phyloP scores from a whole-genome alignment of 2,329 filamentous ascomycete species.

The Capronia americana region DNA sequence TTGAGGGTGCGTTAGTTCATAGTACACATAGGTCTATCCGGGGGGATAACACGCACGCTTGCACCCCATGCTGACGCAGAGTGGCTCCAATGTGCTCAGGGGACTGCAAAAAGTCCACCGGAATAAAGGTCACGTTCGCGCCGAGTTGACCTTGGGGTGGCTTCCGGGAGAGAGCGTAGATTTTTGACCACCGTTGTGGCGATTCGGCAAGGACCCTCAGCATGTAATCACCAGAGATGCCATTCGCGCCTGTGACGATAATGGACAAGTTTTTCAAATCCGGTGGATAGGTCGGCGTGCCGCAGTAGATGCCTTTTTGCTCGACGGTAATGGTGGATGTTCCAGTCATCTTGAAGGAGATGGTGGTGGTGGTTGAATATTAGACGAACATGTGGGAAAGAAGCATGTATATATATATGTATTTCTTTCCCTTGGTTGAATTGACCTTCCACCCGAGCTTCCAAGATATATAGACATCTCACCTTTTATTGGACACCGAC shows the following conservation, averaged over 20 bases:
- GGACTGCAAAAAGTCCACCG: constrained; percentile 45
- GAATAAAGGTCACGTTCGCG: constrained; percentile 50
- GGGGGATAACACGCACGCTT: constrained; percentile 30
- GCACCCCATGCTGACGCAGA: constrained; percentile 37
- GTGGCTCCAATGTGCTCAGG: constrained; percentile 38
- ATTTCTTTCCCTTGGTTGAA: too few species aligned
- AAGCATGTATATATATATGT: too few species aligned
- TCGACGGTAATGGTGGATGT: constrained; percentile 14
- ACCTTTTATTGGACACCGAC: too few species aligned
- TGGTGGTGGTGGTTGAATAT: too few species aligned
- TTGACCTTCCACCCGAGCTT: too few species aligned
- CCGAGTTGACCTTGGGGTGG: constrained; percentile 50
- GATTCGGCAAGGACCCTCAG: constrained; percentile 55
- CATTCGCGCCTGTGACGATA: constrained; percentile 61
- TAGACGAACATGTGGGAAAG: too few species aligned
- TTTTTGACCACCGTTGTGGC: constrained; percentile 56
- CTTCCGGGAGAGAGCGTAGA: constrained; percentile 57
- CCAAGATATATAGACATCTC: too few species aligned
- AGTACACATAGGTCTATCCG: too few species aligned
- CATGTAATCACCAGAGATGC: constrained; percentile 60
- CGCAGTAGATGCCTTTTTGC: constrained; percentile 55
- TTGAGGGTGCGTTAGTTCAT: constrained; percentile 14
- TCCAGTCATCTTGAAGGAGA: background rate
- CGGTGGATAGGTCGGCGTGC: constrained; percentile 51
- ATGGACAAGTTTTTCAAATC: constrained; percentile 54